Percentiles rank a stretch among this genome's conserved stretches.
These are phyloP conservation scores for Cicer chorassanicum DNA, from an alignment of 306 rosid genomes.

Conservation along the genomic window DNA sequence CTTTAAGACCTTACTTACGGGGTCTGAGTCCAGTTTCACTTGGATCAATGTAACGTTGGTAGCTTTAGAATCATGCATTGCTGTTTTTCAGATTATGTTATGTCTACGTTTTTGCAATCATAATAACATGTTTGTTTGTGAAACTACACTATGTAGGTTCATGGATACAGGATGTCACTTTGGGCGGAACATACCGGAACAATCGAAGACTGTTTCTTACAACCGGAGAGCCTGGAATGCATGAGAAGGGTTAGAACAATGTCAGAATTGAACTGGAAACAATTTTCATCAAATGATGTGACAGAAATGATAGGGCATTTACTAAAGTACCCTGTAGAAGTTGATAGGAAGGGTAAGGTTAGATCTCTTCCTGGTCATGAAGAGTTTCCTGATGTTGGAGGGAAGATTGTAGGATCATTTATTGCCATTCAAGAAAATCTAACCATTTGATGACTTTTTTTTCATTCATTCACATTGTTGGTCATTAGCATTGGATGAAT, in stretches of 20 bases:
- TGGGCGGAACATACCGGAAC: slow-evolving; percentile 92
- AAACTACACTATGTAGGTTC: slow-evolving; percentile 57
- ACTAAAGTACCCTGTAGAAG: slow-evolving; percentile 86
- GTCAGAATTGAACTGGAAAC: slow-evolving; percentile 86
- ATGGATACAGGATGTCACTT: slow-evolving; percentile 93
- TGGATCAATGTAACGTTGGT: too few species aligned
- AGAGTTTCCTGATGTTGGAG: slow-evolving; percentile 93
- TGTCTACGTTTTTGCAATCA: neutral
- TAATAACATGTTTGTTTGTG: slow-evolving; percentile 16
- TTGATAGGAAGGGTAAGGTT: slow-evolving; percentile 78
- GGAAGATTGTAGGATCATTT: slow-evolving; percentile 86
- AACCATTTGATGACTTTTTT: slow-evolving; percentile 63
- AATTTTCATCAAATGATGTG: slow-evolving; percentile 65
- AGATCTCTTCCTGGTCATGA: slow-evolving; percentile 73
- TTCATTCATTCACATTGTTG: slow-evolving; percentile 21
- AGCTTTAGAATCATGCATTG: neutral
- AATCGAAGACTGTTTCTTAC: slow-evolving; percentile 69
- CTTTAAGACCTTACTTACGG: too few species aligned
- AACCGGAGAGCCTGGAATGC: slow-evolving; percentile 88
- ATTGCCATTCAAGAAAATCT: slow-evolving; percentile 87
- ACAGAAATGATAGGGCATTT: slow-evolving; percentile 91
- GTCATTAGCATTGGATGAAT: slow-evolving; percentile 37
- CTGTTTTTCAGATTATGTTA: neutral
- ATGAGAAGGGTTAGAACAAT: slow-evolving; percentile 71
- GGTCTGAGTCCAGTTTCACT: too few species aligned